A percentile compares a stretch with the other conserved stretches of the same genome.
phyloP scores from a whole-genome alignment of 2,329 filamentous ascomycete genomes.

The Xylaria sp. region DNA sequence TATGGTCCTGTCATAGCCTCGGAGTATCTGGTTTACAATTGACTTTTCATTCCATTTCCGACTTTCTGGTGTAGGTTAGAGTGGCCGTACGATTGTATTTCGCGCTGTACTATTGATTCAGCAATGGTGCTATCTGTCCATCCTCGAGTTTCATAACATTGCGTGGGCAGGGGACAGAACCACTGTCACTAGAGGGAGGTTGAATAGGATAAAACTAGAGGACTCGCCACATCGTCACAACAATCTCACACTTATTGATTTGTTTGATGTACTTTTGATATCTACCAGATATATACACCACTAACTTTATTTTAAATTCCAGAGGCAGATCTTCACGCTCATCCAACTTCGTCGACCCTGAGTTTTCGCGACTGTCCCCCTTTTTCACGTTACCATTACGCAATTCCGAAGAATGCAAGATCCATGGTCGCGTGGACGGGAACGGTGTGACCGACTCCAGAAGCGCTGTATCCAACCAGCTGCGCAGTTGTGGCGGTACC shows the following conservation, averaged over 20 bases:
- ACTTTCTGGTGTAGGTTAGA: background rate
- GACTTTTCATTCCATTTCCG: background rate
- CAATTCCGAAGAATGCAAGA: constrained; percentile 52
- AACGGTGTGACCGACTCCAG: constrained; percentile 51
- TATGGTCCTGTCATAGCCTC: constrained; percentile 29
- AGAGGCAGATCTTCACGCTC: background rate
- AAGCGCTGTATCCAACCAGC: constrained; percentile 51
- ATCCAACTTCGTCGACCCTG: background rate
- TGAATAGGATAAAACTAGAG: no score
- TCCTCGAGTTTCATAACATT: background rate
- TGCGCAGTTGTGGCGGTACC: constrained; percentile 45
- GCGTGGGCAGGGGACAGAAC: no score
- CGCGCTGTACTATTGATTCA: background rate
- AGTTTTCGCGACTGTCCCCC: background rate
- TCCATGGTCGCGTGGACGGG: constrained; percentile 50
- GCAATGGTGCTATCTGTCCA: background rate
- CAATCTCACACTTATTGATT: background rate
- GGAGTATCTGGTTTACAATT: constrained; percentile 30
- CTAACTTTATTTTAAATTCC: background rate
- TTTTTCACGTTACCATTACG: background rate
- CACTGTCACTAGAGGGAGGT: no score
- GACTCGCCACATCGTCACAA: background rate
- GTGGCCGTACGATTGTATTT: background rate
- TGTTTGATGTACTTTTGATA: constrained; percentile 1
- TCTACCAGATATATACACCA: constrained; percentile 6